Evolutionary conservation across 257 asterid genomes (phyloP), one percentile per base, ranked within the genome.

Genomic region (Voacanga thouarsii): DNA sequence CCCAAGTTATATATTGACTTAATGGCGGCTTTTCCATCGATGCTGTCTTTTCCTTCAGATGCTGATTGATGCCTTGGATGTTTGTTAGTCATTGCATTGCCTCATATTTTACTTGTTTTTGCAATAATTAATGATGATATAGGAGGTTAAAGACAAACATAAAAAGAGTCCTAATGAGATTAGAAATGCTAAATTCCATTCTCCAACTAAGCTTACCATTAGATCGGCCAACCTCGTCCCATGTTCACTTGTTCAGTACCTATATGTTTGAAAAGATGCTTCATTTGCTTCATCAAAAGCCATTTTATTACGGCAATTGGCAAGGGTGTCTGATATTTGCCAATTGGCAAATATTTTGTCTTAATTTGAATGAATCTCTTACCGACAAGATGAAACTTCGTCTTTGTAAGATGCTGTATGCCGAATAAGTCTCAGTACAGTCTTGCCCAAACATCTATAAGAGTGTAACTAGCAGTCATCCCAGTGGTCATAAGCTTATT

Each of bases 151-250:
- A n/a, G n/a, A n/a, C n/a, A n/a, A n/a, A n/a, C n/a, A n/a, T n/a
- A n/a, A n/a, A n/a, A n/a, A n/a, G n/a, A n/a, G 37, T 33, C 37
- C 2, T 33, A 30, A 63, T 49, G 5, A 26, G 41, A 5, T 33
- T 30, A 19, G 19, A 47, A 39, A 10, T 10, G 64, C 53, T 12
- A 50, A 50, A 76, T 49, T 66, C 24, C 66, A 65, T 21, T 23
- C 39, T 65, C 66, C 80, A 76, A 51, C 80, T 50, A 66, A 76
- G 63, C 74, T 47, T 33, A 64, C 33, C 66, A 21, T 76, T 18
- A 75, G 72, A 51, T 66, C n/a, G 18, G 26, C 50, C 50, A 65
- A 33, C 65, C 41, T 44, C 50, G 50, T 47, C 73, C 47, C 41
- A 26, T 44, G 78, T 18, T 76, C 55, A 56, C 43, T 63, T 3